Conservation (phyloP, 2,329 filamentous ascomycete species). For the Torrubiella hemipterigena region DNA sequence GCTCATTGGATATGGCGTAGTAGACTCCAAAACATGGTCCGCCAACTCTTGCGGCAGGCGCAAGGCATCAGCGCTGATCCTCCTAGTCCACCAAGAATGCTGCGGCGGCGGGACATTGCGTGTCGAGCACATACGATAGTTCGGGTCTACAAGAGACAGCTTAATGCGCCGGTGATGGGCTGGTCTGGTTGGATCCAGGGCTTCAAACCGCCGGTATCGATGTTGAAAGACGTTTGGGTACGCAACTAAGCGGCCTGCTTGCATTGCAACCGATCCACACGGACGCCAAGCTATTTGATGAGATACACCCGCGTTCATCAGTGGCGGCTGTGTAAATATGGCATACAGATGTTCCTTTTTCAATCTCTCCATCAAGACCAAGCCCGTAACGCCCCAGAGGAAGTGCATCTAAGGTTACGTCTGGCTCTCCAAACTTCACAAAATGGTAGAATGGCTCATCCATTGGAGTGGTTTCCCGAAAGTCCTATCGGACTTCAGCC, state of each 20-base stretch:
- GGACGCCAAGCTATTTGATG: too few relatives aligned
- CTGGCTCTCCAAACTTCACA: not conserved
- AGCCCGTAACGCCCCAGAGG: not conserved
- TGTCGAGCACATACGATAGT: not conserved
- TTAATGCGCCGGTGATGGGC: not conserved
- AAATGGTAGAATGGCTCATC: not conserved
- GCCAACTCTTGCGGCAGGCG: too few relatives aligned
- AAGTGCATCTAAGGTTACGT: too few relatives aligned
- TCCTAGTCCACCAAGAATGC: not conserved
- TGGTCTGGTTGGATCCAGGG: not conserved
- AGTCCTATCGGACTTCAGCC: not conserved
- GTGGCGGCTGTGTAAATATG: too few relatives aligned
- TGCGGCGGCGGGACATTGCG: not conserved
- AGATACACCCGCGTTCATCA: not conserved
- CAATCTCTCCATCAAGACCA: not conserved
- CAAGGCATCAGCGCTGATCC: too few relatives aligned
- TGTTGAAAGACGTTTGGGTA: not conserved
- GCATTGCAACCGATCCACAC: not conserved
- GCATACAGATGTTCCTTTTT: not conserved
- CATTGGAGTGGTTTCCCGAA: not conserved
- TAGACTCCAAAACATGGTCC: too few relatives aligned
- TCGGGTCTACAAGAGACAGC: not conserved
- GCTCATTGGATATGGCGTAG: too few relatives aligned
- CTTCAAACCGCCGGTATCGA: not conserved
- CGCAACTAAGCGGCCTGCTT: not conserved